phyloP scores from a whole-genome alignment of 768 basidiomycete genomes.

The Leccinum barrowsii region DNA sequence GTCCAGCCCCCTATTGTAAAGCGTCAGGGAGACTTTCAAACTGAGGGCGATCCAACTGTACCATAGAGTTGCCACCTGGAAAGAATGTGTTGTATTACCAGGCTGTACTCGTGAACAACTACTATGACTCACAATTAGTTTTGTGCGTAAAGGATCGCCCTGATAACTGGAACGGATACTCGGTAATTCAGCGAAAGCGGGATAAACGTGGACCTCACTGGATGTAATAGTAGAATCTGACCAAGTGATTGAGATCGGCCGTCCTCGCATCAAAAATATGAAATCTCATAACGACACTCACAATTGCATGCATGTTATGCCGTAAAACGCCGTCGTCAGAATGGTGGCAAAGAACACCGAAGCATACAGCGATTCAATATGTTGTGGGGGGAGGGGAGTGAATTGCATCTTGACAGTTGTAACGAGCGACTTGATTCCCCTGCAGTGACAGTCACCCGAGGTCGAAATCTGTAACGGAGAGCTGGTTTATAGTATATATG shows the following conservation, averaged over 20 bases:
- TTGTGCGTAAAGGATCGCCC: constrained; percentile 1
- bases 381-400: not conserved
- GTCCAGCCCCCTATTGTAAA: constrained; percentile 3
- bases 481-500: not conserved
- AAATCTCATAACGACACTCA: not conserved
- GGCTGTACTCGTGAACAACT: not conserved
- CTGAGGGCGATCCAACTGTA: not conserved
- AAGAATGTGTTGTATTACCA: not conserved
- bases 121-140: constrained; percentile 11
- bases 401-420: not conserved
- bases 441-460: not conserved
- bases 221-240: not conserved
- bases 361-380: not conserved
- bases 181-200: not conserved
- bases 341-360: not conserved
- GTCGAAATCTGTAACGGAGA: not conserved
- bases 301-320: not conserved
- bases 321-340: not conserved
- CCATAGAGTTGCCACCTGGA: constrained; percentile 13
- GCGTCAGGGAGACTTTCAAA: not conserved
- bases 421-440: not conserved
- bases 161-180: not conserved
- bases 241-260: not conserved
- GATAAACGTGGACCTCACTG: not conserved
- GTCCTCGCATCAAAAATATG: not conserved